These are phyloP conservation scores for Kodamaea leandrae DNA, from an alignment of 805 yeast species.

Conservation along the genomic window DNA sequence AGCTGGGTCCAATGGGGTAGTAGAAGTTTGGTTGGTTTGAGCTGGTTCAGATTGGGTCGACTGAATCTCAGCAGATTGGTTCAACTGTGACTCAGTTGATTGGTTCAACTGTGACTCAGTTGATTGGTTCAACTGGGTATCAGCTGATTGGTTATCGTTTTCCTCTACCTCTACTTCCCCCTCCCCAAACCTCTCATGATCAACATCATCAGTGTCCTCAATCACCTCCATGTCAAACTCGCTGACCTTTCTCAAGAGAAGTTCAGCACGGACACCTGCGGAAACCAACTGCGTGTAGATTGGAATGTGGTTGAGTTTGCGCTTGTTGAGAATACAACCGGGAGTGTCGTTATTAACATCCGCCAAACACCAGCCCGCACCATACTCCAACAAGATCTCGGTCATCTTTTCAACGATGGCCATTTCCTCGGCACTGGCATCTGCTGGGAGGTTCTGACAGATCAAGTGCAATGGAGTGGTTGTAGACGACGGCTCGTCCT, in stretches of 20 bases:
- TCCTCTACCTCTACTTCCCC: conserved; percentile 12
- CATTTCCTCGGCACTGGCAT: conserved; percentile 42
- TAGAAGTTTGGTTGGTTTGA: not conserved
- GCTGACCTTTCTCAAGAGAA: conserved; percentile 67
- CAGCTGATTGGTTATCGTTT: not conserved
- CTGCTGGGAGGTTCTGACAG: conserved; percentile 52
- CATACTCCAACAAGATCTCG: conserved; percentile 68
- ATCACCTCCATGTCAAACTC: conserved; percentile 64
- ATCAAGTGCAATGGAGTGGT: conserved; percentile 81
- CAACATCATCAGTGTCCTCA: conserved; percentile 32
- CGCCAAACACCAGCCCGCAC: conserved; percentile 88
- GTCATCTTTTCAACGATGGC: conserved; percentile 52
- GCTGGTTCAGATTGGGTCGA: conserved; percentile 18
- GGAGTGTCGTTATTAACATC: conserved; percentile 76
- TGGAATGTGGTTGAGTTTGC: conserved; percentile 39
- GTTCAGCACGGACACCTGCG: conserved; percentile 90
- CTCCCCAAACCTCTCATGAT: conserved; percentile 24
- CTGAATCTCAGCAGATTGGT: conserved; percentile 13
- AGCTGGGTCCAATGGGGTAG: conserved; percentile 48
- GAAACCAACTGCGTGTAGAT: conserved; percentile 57
- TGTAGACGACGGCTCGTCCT: conserved; percentile 39
- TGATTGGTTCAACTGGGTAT: conserved; percentile 13
- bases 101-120: conserved; percentile 13
- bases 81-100: conserved; percentile 12
- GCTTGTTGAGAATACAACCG: conserved; percentile 70